Conservation (phyloP, 768 basidiomycete species). For the Lactarius pseudohatsudake region DNA sequence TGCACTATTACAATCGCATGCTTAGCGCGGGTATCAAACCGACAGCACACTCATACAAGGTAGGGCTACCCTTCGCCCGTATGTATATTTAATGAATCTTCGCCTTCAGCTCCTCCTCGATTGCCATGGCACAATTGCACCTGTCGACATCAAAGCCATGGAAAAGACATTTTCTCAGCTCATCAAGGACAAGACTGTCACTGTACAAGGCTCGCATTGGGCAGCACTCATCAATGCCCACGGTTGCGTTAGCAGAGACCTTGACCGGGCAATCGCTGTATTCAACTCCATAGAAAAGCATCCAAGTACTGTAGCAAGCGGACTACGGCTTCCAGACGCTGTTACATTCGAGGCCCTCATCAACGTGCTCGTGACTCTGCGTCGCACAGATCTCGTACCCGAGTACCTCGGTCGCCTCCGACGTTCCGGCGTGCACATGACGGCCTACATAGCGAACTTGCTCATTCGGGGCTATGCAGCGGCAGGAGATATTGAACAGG, state of each 20-base stretch:
- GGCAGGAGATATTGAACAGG: slow-evolving; percentile 64
- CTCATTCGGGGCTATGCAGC: slow-evolving; percentile 73
- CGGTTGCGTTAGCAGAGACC: slow-evolving; percentile 76
- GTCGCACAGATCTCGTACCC: slow-evolving; percentile 74
- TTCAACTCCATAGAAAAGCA: slow-evolving; percentile 74
- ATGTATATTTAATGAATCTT: slow-evolving; percentile 19
- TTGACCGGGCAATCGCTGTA: slow-evolving; percentile 68
- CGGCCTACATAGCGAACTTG: slow-evolving; percentile 92
- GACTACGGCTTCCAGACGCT: slow-evolving; percentile 61
- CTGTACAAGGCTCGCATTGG: slow-evolving; percentile 64
- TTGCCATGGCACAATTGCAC: slow-evolving; percentile 82
- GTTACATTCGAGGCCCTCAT: slow-evolving; percentile 88
- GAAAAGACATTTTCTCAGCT: slow-evolving; percentile 67
- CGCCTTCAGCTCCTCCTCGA: slow-evolving; percentile 75
- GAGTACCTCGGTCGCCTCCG: slow-evolving; percentile 63
- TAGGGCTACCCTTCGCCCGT: slow-evolving; percentile 34
- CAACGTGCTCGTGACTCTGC: slow-evolving; percentile 79
- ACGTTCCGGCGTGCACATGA: slow-evolving; percentile 72
- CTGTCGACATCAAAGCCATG: slow-evolving; percentile 72
- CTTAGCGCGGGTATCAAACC: slow-evolving; percentile 60
- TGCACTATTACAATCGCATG: slow-evolving; percentile 75
- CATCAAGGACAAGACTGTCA: slow-evolving; percentile 45
- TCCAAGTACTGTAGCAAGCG: slow-evolving; percentile 41
- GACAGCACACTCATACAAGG: slow-evolving; percentile 94
- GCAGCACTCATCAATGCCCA: slow-evolving; percentile 87